phyloP scores from a whole-genome alignment of 192 early-diverging fungal genomes.

The Coemansia umbellata region DNA sequence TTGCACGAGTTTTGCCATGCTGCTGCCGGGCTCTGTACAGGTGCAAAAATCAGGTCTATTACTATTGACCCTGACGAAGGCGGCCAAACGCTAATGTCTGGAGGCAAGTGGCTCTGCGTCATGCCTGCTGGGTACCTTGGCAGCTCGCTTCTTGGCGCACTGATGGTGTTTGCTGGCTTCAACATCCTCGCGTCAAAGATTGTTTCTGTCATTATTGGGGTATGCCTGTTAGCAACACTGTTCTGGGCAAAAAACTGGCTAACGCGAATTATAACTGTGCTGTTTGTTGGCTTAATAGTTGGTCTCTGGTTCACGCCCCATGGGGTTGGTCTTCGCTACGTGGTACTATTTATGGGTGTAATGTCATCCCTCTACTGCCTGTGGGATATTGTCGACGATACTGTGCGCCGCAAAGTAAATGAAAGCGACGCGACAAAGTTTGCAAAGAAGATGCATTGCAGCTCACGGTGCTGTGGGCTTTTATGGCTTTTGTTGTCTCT shows the following conservation, averaged over 20 bases:
- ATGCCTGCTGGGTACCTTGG: conserved; percentile 91
- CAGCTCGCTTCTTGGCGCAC: conserved; percentile 80
- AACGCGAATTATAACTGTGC: conserved; percentile 70
- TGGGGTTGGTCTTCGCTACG: conserved; percentile 76
- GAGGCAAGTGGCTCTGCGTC: conserved; percentile 77
- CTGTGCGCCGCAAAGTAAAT: conserved; percentile 85
- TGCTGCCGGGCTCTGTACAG: conserved; percentile 77
- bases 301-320: conserved; percentile 80
- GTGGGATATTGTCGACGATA: conserved; percentile 96
- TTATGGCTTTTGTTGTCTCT: conserved; percentile 89
- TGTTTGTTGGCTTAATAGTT: conserved; percentile 78
- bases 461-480: conserved; percentile 82
- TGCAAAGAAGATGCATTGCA: conserved; percentile 69
- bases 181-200: conserved; percentile 82
- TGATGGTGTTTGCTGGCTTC: conserved; percentile 93
- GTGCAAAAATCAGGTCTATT: conserved; percentile 83
- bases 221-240: conserved; percentile 75
- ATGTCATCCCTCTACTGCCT: conserved; percentile 92
- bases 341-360: conserved; percentile 90
- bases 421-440: conserved; percentile 91
- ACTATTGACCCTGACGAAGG: conserved; percentile 91
- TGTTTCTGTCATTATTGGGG: conserved; percentile 78
- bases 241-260: conserved; percentile 91
- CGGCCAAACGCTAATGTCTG: conserved; percentile 77
- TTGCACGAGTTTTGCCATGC: conserved; percentile 97